Percentiles rank a stretch among this genome's conserved stretches.
phyloP scores from a whole-genome alignment of 768 basidiomycete species.

The Russula sp. region DNA sequence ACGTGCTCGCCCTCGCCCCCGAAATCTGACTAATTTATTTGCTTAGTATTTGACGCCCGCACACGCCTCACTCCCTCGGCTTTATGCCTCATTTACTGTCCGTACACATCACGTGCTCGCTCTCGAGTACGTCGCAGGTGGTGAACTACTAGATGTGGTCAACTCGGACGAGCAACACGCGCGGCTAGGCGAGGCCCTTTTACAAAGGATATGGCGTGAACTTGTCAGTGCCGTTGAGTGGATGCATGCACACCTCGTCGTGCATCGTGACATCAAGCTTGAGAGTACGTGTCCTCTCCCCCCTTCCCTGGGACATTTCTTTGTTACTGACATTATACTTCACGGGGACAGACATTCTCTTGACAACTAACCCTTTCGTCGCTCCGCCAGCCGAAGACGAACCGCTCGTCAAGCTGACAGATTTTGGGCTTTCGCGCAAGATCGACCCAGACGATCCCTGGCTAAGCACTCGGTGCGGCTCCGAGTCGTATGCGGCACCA shows the following conservation, averaged over 20 bases:
- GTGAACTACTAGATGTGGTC: constrained; percentile 75
- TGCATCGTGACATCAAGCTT: constrained; percentile 91
- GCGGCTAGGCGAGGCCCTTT: constrained; percentile 39
- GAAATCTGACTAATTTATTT: not conserved
- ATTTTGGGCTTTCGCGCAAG: constrained; percentile 87
- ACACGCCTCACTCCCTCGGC: constrained; percentile 59
- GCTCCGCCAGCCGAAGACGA: constrained; percentile 31
- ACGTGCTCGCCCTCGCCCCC: not conserved
- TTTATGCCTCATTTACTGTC: constrained; percentile 60
- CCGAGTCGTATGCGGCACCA: constrained; percentile 83
- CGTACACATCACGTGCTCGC: constrained; percentile 71
- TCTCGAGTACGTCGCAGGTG: constrained; percentile 68
- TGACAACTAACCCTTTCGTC: constrained; percentile 46
- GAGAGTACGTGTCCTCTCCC: constrained; percentile 44
- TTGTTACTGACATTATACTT: not conserved
- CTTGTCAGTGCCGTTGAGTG: constrained; percentile 73
- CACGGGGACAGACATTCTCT: constrained; percentile 56
- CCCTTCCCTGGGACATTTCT: not conserved
- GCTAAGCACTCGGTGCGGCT: constrained; percentile 77
- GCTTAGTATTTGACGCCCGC: constrained; percentile 73
- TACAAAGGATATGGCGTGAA: constrained; percentile 70
- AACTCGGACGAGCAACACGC: constrained; percentile 43
- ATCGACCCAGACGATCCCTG: constrained; percentile 58
- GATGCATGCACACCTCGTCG: constrained; percentile 81
- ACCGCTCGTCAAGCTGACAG: constrained; percentile 69